phyloP scores from a whole-genome alignment of 164 flowering plant genomes.

The Kingdonia uniflora region DNA sequence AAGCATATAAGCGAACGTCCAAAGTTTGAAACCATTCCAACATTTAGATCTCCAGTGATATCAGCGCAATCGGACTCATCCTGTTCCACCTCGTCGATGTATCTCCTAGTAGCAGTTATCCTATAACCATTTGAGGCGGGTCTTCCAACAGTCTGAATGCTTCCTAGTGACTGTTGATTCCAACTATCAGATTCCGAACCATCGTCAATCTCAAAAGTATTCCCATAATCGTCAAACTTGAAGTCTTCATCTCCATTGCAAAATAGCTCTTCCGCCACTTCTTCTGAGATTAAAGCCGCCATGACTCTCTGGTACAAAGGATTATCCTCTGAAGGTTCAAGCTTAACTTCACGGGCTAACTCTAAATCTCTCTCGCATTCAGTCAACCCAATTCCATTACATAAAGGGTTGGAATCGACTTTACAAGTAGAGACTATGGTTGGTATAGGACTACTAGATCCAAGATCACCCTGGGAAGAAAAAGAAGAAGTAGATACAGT shows the following conservation, averaged over 20 bases:
- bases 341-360: slow-evolving; percentile 14
- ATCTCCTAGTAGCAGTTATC: slow-evolving; percentile 21
- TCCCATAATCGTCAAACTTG: slow-evolving; percentile 26
- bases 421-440: slow-evolving; percentile 13
- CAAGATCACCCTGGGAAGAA: slow-evolving; percentile 31
- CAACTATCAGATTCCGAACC: slow-evolving; percentile 29
- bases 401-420: slow-evolving; percentile 18
- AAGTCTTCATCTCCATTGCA: slow-evolving; percentile 25
- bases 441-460: slow-evolving; percentile 12
- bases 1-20: slow-evolving; percentile 28
- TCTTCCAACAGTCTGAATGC: slow-evolving; percentile 24
- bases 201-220: slow-evolving; percentile 36
- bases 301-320: slow-evolving; percentile 60
- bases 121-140: slow-evolving; percentile 43
- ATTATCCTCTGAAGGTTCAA: slow-evolving; percentile 23
- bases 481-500: slow-evolving; percentile 4
- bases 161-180: slow-evolving; percentile 18
- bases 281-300: slow-evolving; percentile 67
- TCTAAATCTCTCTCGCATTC: slow-evolving; percentile 21
- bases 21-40: slow-evolving; percentile 20
- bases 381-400: slow-evolving; percentile 24
- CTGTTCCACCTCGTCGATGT: slow-evolving; percentile 27
- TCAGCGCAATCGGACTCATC: slow-evolving; percentile 21
- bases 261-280: slow-evolving; percentile 26
- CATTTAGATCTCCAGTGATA: slow-evolving; percentile 11